Evolutionary conservation across 208 protist genomes (phyloP), one percentile per base, ranked within the genome.

Genomic region (Balamuthia mandrillaris): DNA sequence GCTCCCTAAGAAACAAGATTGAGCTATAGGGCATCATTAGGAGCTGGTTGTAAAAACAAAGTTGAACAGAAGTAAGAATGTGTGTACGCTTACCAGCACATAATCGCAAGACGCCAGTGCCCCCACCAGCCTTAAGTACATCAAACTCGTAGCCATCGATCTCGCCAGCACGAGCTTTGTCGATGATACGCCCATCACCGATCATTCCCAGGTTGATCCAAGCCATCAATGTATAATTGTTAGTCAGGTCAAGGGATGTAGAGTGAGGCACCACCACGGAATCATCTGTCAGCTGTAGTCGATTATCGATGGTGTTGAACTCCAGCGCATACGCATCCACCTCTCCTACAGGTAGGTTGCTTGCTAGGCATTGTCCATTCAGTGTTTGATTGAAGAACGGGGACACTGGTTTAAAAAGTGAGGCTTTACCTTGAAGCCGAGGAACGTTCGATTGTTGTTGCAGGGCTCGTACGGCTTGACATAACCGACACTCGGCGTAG

Each of bases 171-270:
- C 18, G 21, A 10, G 47, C 72, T 51, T 81, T 81, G 72, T 81
- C 72, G 24, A 81, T 58, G 52, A 81, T 81, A 51, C 72, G 72
- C 4, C 72, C 72, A 6, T 81, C 72, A 39, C 61, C 42, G 49
- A 81, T 81, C 72, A 81, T 81, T 33, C 61, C 47, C 35, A 61
- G 33, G 49, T 81, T 81, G 52, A 81, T 81, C 72, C 72, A 81
- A 6, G 72, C 72, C 72, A 81, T 81, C 18, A 81, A 51, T 24
- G 72, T 81, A 39, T 81, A 81, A 29, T 81, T 21, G 72, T 81
- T 24, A 27, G 18, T 56, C 18, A 56, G 49, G 49, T 56, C 49
- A 24, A 56, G 49, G n/a, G 49, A 56, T 24, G 18, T n/a, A 24
- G 49, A 56, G 49, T 56, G 49, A 24, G 49, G 49, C 18, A 81